Evolutionary conservation across 1,284 basidiomycete species (phyloP).

Genomic region (Apiotrichum siamense): DNA sequence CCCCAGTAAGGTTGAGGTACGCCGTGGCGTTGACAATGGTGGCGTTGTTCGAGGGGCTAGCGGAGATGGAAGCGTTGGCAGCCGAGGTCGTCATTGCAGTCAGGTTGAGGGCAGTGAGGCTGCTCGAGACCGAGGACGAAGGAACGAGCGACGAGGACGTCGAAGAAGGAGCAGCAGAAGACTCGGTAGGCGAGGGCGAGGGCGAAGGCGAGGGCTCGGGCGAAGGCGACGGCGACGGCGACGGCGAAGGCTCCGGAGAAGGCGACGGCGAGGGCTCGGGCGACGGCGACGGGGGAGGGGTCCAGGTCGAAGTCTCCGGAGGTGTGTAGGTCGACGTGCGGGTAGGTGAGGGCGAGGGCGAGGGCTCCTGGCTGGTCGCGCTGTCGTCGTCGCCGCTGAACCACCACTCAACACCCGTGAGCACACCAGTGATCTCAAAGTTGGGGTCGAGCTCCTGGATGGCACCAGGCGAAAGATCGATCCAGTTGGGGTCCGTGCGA

Average conservation of each 20-base stretch:
- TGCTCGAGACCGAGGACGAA: background rate
- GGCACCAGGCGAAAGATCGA: conserved; percentile 13
- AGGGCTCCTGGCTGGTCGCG: background rate
- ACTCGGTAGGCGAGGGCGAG: background rate
- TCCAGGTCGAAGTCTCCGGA: background rate
- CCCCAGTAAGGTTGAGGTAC: background rate
- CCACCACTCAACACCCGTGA: background rate
- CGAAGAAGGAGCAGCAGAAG: background rate
- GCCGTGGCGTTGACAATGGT: background rate
- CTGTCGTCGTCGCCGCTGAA: background rate
- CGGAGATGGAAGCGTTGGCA: background rate
- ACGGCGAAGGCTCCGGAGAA: background rate
- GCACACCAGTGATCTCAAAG: conserved; percentile 1
- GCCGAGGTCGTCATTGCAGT: background rate
- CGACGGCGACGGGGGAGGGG: background rate
- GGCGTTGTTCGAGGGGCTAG: background rate
- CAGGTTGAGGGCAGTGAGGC: background rate
- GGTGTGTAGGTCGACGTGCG: background rate
- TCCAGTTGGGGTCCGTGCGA: background rate
- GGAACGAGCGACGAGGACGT: background rate
- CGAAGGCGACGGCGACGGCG: background rate
- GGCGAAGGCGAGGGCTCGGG: background rate
- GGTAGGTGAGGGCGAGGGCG: background rate
- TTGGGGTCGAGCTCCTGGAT: conserved; percentile 3
- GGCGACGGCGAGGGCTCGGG: background rate